A percentile compares a stretch with the other conserved stretches of the same genome.
phyloP scores from a whole-genome alignment of 108 stramenopile genomes.

The Pseudonitzschia pungens region DNA sequence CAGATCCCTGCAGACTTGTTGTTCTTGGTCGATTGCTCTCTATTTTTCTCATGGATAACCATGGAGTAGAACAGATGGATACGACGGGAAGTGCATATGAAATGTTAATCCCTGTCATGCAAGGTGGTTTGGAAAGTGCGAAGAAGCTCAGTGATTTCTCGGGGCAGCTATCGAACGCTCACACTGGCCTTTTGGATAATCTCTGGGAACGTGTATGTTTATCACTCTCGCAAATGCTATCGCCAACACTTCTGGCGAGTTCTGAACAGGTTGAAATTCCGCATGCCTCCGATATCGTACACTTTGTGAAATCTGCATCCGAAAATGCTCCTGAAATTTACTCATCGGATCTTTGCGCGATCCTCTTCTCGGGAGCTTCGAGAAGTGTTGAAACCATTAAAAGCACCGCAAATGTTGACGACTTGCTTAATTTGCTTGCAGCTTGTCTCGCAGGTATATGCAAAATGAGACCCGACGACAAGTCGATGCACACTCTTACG shows the following conservation, averaged over 20 bases:
- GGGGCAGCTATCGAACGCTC: constrained; percentile 16
- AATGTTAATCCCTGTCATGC: constrained; percentile 49
- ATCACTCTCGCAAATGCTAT: constrained; percentile 24
- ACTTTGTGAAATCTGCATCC: constrained; percentile 18
- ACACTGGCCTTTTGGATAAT: constrained; percentile 18
- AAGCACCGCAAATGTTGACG: constrained; percentile 6
- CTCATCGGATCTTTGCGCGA: constrained; percentile 20
- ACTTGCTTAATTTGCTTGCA: constrained; percentile 41
- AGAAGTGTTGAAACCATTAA: constrained; percentile 35
- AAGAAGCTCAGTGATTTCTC: constrained; percentile 32
- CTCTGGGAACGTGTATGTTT: constrained; percentile 30
- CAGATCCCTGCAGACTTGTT: constrained; percentile 43
- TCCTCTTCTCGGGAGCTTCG: constrained; percentile 28
- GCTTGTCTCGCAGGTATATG: constrained; percentile 64
- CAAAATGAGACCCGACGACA: constrained; percentile 44
- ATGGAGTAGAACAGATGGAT: constrained; percentile 1
- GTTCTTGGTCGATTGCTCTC: constrained; percentile 52
- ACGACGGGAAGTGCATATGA: constrained; percentile 33
- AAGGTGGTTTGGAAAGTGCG: constrained; percentile 46
- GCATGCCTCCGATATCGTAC: constrained; percentile 17
- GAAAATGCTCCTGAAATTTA: constrained; percentile 5
- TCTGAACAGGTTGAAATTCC: background rate
- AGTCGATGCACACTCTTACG: constrained; percentile 36
- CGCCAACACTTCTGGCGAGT: background rate
- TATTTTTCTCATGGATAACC: constrained; percentile 39